Base-by-base conservation (phyloP, 2,329 filamentous ascomycete species). In the Paraphoma sp. region DNA sequence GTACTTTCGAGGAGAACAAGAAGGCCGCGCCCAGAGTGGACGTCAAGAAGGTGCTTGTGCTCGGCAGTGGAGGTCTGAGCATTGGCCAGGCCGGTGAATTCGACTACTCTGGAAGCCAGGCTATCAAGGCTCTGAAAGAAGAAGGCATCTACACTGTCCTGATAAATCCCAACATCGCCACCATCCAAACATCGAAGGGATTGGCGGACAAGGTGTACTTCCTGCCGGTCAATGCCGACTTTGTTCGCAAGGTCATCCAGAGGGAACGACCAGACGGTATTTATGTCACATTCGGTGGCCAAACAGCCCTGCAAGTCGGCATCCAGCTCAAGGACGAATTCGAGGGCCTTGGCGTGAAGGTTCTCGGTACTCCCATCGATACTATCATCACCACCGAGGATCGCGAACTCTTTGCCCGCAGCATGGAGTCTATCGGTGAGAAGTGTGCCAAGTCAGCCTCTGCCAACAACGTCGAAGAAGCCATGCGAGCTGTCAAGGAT, bases 341-440 rank as follows among this genome's bases (percentile, higher is more conserved):
- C 63, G 92, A 96, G 76, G 84, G 82, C 48, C 89, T 98, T 5
- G 95, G 95, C 44, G 94, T 99, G 70, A 89, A 93, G 80, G 94
- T 99, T 43, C 85, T 99, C 14, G 95, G 95, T 78, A 99, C 95
- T 6, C 93, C 94, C 11, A 98, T 99, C 60, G 91, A 97, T 43
- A 98, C 95, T 46, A 97, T 99, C 79, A 97, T 98, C 79, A 98
- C 94, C 18, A 99, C 95, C 1, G 95, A 99, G 79, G 95, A 99
- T 73, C 91, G 95, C 77, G 95, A 99, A 81, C 86, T 98, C 42
- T 99, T 99, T 71, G 95, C 95, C 51, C 89, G 94, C 63, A 96
- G 92, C 82, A 98, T 99, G 94, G 94, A 98, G 73, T 95, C 93
- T 0, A 98, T 99, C 72, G 91, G 92, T 59, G 95, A 97, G 80